Evolutionary conservation across 805 yeast species (phyloP), one percentile per base, ranked within the genome.

Genomic region (Metschnikowia dekortorum): DNA sequence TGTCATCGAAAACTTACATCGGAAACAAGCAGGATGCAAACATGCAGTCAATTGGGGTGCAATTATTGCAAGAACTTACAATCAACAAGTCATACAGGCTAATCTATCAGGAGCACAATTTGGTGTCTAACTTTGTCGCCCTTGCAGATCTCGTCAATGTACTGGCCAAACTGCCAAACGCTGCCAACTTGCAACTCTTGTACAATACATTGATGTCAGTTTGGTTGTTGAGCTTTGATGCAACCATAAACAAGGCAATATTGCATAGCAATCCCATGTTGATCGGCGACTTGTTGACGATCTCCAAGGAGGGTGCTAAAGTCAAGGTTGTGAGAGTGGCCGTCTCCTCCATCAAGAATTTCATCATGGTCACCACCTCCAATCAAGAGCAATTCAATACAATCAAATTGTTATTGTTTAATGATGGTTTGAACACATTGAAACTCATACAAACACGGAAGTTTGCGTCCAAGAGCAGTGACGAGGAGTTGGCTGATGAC

Each of bases 311-410:
- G 51, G 88, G 97, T 1, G 87, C 92, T 57, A 94, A 94, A 73
- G 96, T 91, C 70, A 94, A 94, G 73, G 82, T 94, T 49, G 87
- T 89, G 32, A 79, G 99, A 64, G 74, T 94, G 40, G 78, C 94
- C n/a, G 76, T 90, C 29, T 84, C 95, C 1, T 81, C 86, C 38
- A 72, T 91, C 56, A 70, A 81, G 60, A 87, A 87, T 61, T 73
- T 86, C 45, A 71, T 84, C 46, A 63, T 59, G 57, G 70, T 59
- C 62, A 63, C 54, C 55, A 65, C 55, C 11, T 57, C 58, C 39
- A 56, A 49, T 26, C 53, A 64, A 44, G 73, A 70, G 50, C 74
- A 71, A 48, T 71, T 73, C 65, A 76, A 68, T 53, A 75, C 79
- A 40, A 74, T 88, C 54, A 85, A 91, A 59, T 80, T 85, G 47